Base-by-base conservation (phyloP, 768 basidiomycete species). In the Serendipita sp. region DNA sequence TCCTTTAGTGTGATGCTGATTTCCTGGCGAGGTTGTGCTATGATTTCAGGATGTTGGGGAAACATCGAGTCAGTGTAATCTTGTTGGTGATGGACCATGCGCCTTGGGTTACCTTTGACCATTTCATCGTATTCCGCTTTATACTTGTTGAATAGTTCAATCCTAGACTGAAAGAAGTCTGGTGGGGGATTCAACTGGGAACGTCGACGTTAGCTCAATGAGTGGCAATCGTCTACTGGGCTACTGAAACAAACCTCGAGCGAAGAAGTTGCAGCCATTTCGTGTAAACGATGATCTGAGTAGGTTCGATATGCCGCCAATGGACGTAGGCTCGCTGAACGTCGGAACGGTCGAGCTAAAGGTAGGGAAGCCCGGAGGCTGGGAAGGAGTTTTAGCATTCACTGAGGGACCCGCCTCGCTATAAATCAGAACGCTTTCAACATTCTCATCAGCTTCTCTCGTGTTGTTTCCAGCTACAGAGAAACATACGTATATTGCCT, bases 1-100 rank as follows among this genome's bases (percentile, higher is more conserved):
- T 97, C 90, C 3, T 83, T 86, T 66, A 99, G 73, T 2, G 89
- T 92, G 69, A 99, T 76, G 2, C 75, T 78, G 68, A 98, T 95
- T 51, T 86, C 83, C 66, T 88, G 82, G 42, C 90, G 82, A 4
- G 90, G 85, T 77, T 95, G 88, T 1, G 78, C 87, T 86, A 66
- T 45, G 41, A 17, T 61, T 38, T 48, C 44, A 11, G 24, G 38
- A 38, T 7, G 16, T 24, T 48, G 26, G 45, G 30, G 60, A 51
- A 28, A 44, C 51, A 50, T 58, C 42, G 33, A 62, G 26, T 26
- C 14, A 64, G 61, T 17, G 33, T 2, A n/a, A 61, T 43, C 16
- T 58, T 41, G 24, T 16, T 44, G 3, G 26, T 26, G 13, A 20
- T 34, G 65, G 22, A 31, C 26, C 33, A 67, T 68, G 60, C 20